Conservation (phyloP, 495 filamentous ascomycete species). For the Daldinia grandis region DNA sequence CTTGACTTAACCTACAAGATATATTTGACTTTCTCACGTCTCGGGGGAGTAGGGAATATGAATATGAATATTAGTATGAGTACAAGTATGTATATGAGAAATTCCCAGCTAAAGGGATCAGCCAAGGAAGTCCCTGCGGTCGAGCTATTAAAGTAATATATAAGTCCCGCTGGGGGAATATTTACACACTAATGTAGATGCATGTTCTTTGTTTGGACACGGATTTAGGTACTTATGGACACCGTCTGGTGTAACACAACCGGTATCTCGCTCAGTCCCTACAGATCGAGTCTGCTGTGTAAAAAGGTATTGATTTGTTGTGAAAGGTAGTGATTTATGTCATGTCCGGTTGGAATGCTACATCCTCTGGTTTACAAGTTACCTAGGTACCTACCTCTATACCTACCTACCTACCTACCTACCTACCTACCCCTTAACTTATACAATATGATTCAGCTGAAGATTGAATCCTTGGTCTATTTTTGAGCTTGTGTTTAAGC, state of each 20-base stretch:
- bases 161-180: constrained; percentile 3
- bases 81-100: too few relatives aligned
- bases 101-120: not conserved
- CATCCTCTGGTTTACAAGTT: not conserved
- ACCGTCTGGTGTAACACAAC: constrained; percentile 10
- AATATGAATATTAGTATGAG: too few relatives aligned
- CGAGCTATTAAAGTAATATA: constrained; percentile 3
- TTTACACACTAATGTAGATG: not conserved
- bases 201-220: constrained; percentile 9
- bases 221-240: constrained; percentile 14
- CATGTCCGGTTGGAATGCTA: not conserved
- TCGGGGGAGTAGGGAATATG: too few relatives aligned
- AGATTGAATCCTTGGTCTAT: not conserved
- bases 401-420: too few relatives aligned
- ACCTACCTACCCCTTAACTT: too few relatives aligned
- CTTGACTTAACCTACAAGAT: not conserved
- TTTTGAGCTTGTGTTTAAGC: too few relatives aligned
- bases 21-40: too few relatives aligned
- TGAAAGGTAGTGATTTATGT: not conserved
- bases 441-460: constrained; percentile 6
- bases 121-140: not conserved
- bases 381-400: too few relatives aligned
- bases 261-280: constrained; percentile 5
- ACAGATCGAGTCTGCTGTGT: not conserved
- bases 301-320: not conserved